phyloP scores from a whole-genome alignment of 2,329 filamentous ascomycete genomes.

The Rosellinia necatrix region DNA sequence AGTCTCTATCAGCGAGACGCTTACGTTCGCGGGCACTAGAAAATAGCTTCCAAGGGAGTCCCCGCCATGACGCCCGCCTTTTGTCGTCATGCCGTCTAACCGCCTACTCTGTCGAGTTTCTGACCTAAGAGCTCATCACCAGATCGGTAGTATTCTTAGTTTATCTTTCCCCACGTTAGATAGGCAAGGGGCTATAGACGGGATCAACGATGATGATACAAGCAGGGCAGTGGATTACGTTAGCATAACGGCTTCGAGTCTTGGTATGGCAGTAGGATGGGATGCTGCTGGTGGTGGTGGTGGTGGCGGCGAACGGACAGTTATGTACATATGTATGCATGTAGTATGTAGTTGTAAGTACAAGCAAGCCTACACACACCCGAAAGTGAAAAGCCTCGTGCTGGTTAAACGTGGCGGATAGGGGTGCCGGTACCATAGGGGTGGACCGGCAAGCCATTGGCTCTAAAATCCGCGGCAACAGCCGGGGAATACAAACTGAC shows the following conservation, averaged over 20 bases:
- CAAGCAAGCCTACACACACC: background rate
- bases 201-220: background rate
- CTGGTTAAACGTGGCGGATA: slow-evolving; percentile 7
- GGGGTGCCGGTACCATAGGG: slow-evolving; percentile 29
- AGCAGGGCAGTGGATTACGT: background rate
- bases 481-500: slow-evolving; percentile 25
- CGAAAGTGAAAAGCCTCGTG: slow-evolving; percentile 11
- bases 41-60: slow-evolving; percentile 9
- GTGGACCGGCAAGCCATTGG: slow-evolving; percentile 24
- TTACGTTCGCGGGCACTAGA: slow-evolving; percentile 20
- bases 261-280: too few relatives aligned
- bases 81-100: slow-evolving; percentile 7
- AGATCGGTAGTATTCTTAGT: slow-evolving; percentile 13
- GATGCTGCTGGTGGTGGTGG: too few relatives aligned
- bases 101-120: slow-evolving; percentile 12
- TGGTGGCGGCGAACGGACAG: too few relatives aligned
- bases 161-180: slow-evolving; percentile 8
- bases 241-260: too few relatives aligned
- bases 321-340: too few relatives aligned
- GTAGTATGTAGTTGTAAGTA: too few relatives aligned
- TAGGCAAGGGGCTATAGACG: slow-evolving; percentile 4
- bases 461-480: slow-evolving; percentile 22
- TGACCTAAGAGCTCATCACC: slow-evolving; percentile 28
- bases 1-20: slow-evolving; percentile 18
- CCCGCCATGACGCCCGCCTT: slow-evolving; percentile 16